A percentile compares a stretch with the other conserved stretches of the same genome.
These are phyloP conservation scores for Chlorella sp. DNA, from an alignment of 139 green algal genomes.

Conservation along the genomic window DNA sequence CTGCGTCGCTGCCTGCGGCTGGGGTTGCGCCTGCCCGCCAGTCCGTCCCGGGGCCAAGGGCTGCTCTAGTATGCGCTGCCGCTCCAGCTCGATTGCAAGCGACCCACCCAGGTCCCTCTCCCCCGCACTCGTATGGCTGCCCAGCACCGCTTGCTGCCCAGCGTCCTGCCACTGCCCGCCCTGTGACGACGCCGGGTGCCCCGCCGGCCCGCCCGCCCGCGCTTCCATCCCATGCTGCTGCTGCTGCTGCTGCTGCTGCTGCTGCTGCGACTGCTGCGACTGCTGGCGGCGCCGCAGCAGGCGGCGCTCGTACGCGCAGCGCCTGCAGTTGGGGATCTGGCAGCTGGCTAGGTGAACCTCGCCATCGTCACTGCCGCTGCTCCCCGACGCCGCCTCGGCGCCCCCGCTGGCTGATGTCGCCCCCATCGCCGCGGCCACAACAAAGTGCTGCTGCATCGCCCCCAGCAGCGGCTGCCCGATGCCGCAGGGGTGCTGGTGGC, in stretches of 20 bases:
- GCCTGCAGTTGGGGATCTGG: background rate
- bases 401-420: background rate
- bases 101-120: too few species aligned
- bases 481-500: background rate
- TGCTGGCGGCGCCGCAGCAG: background rate
- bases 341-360: background rate
- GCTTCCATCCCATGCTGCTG: background rate
- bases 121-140: too few species aligned
- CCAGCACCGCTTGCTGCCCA: background rate
- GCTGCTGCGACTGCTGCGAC: background rate
- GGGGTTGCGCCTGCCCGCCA: too few species aligned
- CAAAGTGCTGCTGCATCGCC: background rate
- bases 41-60: too few species aligned
- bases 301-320: background rate
- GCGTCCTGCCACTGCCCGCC: background rate
- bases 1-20: background rate
- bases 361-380: background rate
- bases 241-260: background rate
- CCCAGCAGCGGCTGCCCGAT: background rate
- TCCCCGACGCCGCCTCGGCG: background rate
- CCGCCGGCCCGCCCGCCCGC: too few species aligned
- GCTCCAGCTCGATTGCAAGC: too few species aligned
- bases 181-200: background rate
- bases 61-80: too few species aligned
- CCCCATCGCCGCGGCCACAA: background rate